A percentile compares a stretch with the other conserved stretches of the same genome.
Conservation (phyloP, 1,284 basidiomycete genomes). For the Meripilus lineatus region DNA sequence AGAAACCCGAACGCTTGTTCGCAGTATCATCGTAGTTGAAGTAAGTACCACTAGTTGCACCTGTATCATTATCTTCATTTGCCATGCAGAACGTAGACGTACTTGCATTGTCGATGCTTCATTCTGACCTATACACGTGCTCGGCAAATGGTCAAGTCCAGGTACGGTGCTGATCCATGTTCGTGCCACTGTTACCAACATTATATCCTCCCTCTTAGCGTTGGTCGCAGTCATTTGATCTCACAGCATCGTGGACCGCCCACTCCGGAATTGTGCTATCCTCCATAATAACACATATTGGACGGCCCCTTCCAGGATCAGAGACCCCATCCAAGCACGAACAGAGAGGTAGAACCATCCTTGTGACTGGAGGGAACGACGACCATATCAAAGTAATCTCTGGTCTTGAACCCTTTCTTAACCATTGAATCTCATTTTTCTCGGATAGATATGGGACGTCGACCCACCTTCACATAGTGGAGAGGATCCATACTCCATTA, state of each 20-base stretch:
- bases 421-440: background rate
- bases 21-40: slow-evolving; percentile 84
- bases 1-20: slow-evolving; percentile 81
- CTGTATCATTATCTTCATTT: background rate
- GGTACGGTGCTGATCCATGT: slow-evolving; percentile 32
- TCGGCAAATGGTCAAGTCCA: slow-evolving; percentile 81
- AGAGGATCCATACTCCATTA: no score
- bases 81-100: slow-evolving; percentile 63
- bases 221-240: slow-evolving; percentile 81
- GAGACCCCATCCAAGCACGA: slow-evolving; percentile 2
- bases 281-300: slow-evolving; percentile 46
- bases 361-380: slow-evolving; percentile 85
- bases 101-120: slow-evolving; percentile 70
- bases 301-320: no score
- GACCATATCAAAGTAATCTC: slow-evolving; percentile 72
- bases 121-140: slow-evolving; percentile 77
- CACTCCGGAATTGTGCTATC: slow-evolving; percentile 84
- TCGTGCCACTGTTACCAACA: background rate
- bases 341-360: slow-evolving; percentile 27
- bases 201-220: slow-evolving; percentile 37
- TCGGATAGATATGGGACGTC: slow-evolving; percentile 51
- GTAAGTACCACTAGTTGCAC: slow-evolving; percentile 31
- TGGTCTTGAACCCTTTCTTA: background rate
- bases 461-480: slow-evolving; percentile 33
- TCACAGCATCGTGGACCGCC: slow-evolving; percentile 74